These are phyloP conservation scores for Epicoccum nigrum DNA, from an alignment of 2,329 filamentous ascomycete species.

Conservation along the genomic window DNA sequence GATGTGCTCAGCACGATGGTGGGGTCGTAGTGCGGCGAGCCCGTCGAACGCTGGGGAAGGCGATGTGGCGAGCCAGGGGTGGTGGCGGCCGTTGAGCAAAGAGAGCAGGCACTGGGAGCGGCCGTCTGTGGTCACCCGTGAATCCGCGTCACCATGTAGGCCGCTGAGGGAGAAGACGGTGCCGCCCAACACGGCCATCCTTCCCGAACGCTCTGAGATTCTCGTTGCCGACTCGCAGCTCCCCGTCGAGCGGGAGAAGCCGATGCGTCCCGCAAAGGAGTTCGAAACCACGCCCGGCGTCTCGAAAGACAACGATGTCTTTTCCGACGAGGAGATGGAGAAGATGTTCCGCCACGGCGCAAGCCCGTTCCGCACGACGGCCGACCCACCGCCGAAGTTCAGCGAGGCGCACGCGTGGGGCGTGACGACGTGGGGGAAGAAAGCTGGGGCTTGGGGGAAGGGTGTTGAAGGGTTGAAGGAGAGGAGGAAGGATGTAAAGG, in stretches of 20 bases:
- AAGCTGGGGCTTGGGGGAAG: conserved; percentile 59
- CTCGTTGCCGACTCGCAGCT: neutral
- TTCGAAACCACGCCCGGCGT: neutral
- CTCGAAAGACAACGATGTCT: conserved; percentile 10
- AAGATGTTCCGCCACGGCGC: conserved; percentile 51
- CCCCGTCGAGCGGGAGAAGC: conserved; percentile 1
- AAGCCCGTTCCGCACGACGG: conserved; percentile 54
- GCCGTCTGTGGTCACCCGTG: conserved; percentile 5
- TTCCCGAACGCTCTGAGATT: neutral
- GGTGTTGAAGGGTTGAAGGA: conserved; percentile 55
- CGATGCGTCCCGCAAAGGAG: neutral
- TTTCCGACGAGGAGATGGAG: conserved; percentile 25
- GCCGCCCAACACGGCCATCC: conserved; percentile 9
- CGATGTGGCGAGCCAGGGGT: conserved; percentile 41
- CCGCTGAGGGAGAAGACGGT: neutral
- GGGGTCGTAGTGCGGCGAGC: conserved; percentile 57
- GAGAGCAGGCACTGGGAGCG: conserved; percentile 72
- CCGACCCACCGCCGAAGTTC: conserved; percentile 58
- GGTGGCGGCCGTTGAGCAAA: conserved; percentile 71
- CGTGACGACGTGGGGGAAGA: conserved; percentile 59
- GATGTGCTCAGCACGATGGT: conserved; percentile 76
- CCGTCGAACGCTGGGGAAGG: conserved; percentile 18
- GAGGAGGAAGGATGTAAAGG: conserved; percentile 21
- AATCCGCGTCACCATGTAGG: neutral
- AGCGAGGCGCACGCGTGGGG: conserved; percentile 61